Conservation (phyloP, 129 eudicot species). For the Rutidosis leptorrhynchoides region DNA sequence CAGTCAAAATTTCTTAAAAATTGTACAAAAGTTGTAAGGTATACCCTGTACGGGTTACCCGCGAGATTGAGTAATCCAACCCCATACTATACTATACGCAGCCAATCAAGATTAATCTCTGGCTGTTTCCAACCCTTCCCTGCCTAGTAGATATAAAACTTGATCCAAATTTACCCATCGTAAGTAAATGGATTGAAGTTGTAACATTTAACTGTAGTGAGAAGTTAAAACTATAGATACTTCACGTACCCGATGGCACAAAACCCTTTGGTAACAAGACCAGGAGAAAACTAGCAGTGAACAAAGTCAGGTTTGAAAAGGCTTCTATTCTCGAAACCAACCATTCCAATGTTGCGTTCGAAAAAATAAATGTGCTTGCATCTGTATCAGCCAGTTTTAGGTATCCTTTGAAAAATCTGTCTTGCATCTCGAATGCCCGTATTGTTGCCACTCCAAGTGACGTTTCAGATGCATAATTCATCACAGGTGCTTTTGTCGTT, state of each 20-base stretch:
- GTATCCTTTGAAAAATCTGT: conserved; percentile 52
- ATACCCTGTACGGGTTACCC: no score
- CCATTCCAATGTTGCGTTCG: conserved; percentile 79
- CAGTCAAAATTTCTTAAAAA: no score
- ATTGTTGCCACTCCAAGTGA: conserved; percentile 78
- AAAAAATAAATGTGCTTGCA: conserved; percentile 61
- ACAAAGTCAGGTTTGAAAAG: conserved; percentile 58
- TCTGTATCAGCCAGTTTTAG: conserved; percentile 62
- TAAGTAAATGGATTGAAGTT: background rate
- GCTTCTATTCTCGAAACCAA: conserved; percentile 63
- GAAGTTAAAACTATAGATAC: no score
- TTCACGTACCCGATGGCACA: conserved; percentile 62
- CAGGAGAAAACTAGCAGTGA: conserved; percentile 61
- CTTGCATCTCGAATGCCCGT: conserved; percentile 67
- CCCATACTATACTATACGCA: no score
- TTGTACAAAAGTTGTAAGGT: no score
- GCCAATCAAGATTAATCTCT: no score
- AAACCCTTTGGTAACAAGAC: conserved; percentile 54
- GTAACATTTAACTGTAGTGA: no score
- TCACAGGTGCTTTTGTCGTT: conserved; percentile 85
- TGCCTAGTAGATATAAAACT: no score
- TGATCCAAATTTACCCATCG: no score
- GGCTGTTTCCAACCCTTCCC: no score
- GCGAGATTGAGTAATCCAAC: no score
- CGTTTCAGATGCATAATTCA: conserved; percentile 76